phyloP scores from a whole-genome alignment of 2,329 filamentous ascomycete genomes.

The Arthroderma sp. region DNA sequence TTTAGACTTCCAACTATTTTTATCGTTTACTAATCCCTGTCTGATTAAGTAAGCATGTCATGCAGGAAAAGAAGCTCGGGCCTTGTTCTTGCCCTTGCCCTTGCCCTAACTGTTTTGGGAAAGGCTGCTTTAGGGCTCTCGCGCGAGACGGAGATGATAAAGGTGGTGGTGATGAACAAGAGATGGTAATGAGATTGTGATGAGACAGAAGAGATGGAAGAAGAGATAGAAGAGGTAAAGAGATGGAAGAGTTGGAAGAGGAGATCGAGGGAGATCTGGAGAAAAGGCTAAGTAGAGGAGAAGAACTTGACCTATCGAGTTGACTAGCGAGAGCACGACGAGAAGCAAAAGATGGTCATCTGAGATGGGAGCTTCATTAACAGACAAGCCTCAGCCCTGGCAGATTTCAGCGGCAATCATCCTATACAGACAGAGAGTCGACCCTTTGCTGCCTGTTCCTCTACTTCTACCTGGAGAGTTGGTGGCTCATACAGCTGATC shows the following conservation, averaged over 20 bases:
- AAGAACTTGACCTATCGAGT: background rate
- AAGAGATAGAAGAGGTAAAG: too few relatives aligned
- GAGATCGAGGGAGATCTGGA: background rate
- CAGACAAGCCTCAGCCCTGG: too few relatives aligned
- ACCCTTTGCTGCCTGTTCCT: too few relatives aligned
- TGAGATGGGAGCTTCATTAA: too few relatives aligned
- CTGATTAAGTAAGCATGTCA: background rate
- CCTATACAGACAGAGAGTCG: too few relatives aligned
- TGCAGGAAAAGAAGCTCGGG: conserved; percentile 2
- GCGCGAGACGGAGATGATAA: too few relatives aligned
- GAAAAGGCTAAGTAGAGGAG: background rate
- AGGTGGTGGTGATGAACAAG: too few relatives aligned
- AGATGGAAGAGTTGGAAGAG: too few relatives aligned
- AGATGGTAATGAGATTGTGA: too few relatives aligned
- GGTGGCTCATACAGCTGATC: background rate
- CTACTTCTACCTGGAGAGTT: too few relatives aligned
- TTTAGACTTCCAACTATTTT: too few relatives aligned
- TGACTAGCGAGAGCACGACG: background rate
- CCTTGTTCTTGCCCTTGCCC: background rate
- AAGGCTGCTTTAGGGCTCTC: background rate
- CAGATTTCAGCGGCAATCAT: background rate
- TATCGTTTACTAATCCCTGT: background rate
- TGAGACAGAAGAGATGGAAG: too few relatives aligned
- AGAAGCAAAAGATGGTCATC: background rate
- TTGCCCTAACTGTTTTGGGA: background rate